Percentiles rank a stretch among this genome's conserved stretches.
These are phyloP conservation scores for Botrytis elliptica DNA, from an alignment of 2,329 filamentous ascomycete genomes.

Conservation along the genomic window DNA sequence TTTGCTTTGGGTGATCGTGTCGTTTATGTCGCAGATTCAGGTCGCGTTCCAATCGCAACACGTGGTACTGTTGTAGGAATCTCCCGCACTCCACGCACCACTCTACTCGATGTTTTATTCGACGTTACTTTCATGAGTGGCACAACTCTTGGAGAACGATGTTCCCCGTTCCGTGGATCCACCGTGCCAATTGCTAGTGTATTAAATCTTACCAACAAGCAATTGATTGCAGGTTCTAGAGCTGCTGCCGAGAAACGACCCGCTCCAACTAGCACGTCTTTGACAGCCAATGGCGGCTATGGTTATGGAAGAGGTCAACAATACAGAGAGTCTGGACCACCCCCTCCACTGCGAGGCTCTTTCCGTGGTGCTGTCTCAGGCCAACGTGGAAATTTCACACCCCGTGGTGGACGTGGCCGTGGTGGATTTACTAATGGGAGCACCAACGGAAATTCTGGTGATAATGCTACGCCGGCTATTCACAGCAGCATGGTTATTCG, in stretches of 20 bases:
- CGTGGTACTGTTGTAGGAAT: conserved; percentile 93
- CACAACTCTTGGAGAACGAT: conserved; percentile 84
- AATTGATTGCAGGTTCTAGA: conserved; percentile 71
- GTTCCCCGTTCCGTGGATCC: conserved; percentile 89
- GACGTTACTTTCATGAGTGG: conserved; percentile 97
- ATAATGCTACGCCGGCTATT: conserved; percentile 32
- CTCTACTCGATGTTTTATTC: conserved; percentile 88
- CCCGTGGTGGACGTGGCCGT: conserved; percentile 36
- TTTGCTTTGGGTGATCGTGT: conserved; percentile 88
- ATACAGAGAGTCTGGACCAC: conserved; percentile 56
- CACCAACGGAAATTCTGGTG: conserved; percentile 17
- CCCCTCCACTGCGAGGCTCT: conserved; percentile 53
- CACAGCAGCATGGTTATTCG: conserved; percentile 33
- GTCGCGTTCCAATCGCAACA: conserved; percentile 90
- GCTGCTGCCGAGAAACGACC: conserved; percentile 54
- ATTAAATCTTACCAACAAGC: conserved; percentile 79
- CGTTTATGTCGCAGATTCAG: conserved; percentile 87
- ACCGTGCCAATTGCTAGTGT: conserved; percentile 87
- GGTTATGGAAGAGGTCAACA: conserved; percentile 62
- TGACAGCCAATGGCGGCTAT: conserved; percentile 53
- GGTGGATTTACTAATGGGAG: conserved; percentile 35
- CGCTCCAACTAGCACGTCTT: conserved; percentile 47
- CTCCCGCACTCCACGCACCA: conserved; percentile 78
- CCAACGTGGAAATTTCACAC: conserved; percentile 17
- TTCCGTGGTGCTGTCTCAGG: conserved; percentile 54